Percentiles rank a stretch among this genome's conserved stretches.
phyloP scores from a whole-genome alignment of 495 filamentous ascomycete species.

The Lophiostoma macrostomum region DNA sequence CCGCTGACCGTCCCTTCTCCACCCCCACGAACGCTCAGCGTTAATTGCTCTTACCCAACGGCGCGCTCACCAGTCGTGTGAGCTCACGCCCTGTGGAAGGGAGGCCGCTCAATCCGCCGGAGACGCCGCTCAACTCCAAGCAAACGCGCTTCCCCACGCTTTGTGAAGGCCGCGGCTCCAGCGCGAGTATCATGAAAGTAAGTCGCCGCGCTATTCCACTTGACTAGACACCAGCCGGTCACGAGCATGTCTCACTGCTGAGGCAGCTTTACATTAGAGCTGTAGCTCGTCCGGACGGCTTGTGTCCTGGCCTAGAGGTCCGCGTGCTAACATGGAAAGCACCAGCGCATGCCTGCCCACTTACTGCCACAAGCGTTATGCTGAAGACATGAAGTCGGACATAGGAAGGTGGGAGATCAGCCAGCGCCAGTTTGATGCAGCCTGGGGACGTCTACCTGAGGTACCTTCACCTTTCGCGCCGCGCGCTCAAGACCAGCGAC shows the following conservation, averaged over 20 bases:
- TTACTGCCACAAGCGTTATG: conserved; percentile 28
- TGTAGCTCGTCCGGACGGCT: no score
- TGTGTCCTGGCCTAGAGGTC: background rate
- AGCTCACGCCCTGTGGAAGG: no score
- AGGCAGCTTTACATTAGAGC: no score
- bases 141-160: background rate
- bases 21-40: no score
- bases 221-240: conserved; percentile 6
- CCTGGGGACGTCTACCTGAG: conserved; percentile 20
- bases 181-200: conserved; percentile 26
- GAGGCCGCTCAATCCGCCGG: no score
- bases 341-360: conserved; percentile 7
- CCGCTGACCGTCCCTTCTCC: no score
- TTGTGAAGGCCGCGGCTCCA: background rate
- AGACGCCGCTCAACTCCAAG: background rate
- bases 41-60: no score
- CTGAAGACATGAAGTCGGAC: conserved; percentile 33
- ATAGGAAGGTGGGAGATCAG: conserved; percentile 28
- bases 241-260: conserved; percentile 9
- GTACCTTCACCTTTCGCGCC: conserved; percentile 3
- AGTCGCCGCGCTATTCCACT: conserved; percentile 29
- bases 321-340: conserved; percentile 27
- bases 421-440: conserved; percentile 20
- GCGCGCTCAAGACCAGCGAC: background rate
- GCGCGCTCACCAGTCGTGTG: no score